Conservation (phyloP, 257 asterid genomes). For the Plectranthus barbatus region DNA sequence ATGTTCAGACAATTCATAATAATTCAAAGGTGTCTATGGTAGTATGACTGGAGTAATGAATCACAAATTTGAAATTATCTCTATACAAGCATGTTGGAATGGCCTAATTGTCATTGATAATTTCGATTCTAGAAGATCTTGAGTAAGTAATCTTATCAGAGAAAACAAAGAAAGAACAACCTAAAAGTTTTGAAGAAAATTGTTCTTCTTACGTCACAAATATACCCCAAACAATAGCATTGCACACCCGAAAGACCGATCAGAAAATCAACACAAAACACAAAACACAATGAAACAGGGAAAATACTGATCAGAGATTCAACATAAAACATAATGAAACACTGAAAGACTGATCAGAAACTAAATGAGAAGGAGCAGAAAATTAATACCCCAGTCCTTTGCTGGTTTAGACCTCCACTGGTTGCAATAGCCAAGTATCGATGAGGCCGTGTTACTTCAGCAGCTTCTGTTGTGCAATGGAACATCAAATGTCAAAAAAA, state of each 20-base stretch:
- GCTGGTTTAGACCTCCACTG: slow-evolving; percentile 98
- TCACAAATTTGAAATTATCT: not conserved
- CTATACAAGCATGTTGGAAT: not conserved
- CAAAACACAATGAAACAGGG: no score
- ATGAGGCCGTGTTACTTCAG: slow-evolving; percentile 40
- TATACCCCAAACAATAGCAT: not conserved
- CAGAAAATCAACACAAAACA: no score
- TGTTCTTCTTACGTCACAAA: not conserved
- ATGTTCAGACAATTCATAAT: no score
- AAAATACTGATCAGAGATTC: no score
- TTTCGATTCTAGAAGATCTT: not conserved
- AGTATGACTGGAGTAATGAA: not conserved
- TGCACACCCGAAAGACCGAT: no score
- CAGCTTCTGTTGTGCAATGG: slow-evolving; percentile 48
- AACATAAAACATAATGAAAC: no score
- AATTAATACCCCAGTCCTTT: slow-evolving; percentile 87
- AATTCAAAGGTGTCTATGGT: not conserved
- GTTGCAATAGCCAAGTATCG: slow-evolving; percentile 82
- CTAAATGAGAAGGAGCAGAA: not conserved
- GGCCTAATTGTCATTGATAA: not conserved
- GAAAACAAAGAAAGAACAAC: not conserved
- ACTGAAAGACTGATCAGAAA: no score
- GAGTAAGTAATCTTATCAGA: not conserved
- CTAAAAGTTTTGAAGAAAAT: not conserved
- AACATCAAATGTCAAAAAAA: not conserved